phyloP scores from a whole-genome alignment of 2,329 filamentous ascomycete genomes.

The Penicillium capsulatum region DNA sequence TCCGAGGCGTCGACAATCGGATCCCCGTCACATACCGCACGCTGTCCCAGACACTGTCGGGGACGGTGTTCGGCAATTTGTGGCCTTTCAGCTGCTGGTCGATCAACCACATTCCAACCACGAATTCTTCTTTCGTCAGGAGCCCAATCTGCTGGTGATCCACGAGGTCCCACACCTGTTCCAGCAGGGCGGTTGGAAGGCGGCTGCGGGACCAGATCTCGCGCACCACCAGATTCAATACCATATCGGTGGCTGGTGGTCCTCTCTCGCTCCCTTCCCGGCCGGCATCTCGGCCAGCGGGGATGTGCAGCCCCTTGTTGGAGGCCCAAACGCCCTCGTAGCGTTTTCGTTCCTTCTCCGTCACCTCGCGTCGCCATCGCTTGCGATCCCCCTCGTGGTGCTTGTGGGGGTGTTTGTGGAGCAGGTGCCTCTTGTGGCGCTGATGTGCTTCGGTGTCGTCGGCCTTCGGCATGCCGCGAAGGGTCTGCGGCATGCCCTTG shows the following conservation, averaged over 20 bases:
- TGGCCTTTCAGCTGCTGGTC: slow-evolving; percentile 47
- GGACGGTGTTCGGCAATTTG: slow-evolving; percentile 45
- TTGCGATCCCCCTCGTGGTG: slow-evolving; percentile 48
- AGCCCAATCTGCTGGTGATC: slow-evolving; percentile 36
- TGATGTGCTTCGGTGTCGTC: slow-evolving; percentile 31
- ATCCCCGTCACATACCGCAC: slow-evolving; percentile 41
- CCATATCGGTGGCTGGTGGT: slow-evolving; percentile 36
- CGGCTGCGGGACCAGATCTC: slow-evolving; percentile 50
- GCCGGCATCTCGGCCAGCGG: slow-evolving; percentile 10
- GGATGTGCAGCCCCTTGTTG: slow-evolving; percentile 43
- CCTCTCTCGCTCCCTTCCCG: slow-evolving; percentile 13
- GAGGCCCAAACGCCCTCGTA: slow-evolving; percentile 52
- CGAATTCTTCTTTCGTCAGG: slow-evolving; percentile 45
- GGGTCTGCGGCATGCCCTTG: slow-evolving; percentile 41
- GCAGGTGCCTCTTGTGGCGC: slow-evolving; percentile 34
- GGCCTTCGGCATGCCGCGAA: slow-evolving; percentile 37
- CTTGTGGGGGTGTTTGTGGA: slow-evolving; percentile 46
- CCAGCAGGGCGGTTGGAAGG: slow-evolving; percentile 37
- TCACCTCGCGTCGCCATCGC: slow-evolving; percentile 43
- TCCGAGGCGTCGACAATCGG: slow-evolving; percentile 26
- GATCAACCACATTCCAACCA: slow-evolving; percentile 50
- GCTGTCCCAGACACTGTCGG: slow-evolving; percentile 47
- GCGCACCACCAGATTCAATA: slow-evolving; percentile 45
- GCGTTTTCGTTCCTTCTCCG: slow-evolving; percentile 44
- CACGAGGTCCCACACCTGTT: slow-evolving; percentile 47